phyloP scores from a whole-genome alignment of 1,139 yeast species.

The Zhuliangozyma blackwelliae region DNA sequence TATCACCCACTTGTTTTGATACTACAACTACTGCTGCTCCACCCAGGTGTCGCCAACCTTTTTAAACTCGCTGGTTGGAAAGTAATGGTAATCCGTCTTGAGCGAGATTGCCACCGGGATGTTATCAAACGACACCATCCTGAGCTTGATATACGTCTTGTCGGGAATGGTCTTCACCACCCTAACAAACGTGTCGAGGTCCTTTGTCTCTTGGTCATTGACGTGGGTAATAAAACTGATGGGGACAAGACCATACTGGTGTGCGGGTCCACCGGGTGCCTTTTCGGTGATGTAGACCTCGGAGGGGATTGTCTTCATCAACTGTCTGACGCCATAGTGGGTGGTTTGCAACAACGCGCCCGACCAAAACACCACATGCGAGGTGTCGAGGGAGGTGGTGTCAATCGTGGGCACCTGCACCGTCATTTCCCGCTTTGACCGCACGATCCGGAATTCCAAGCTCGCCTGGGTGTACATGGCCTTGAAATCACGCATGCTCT shows the following conservation, averaged over 20 bases:
- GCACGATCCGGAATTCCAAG: slow-evolving; percentile 59
- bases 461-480: slow-evolving; percentile 45
- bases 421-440: slow-evolving; percentile 47
- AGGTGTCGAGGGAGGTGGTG: slow-evolving; percentile 56
- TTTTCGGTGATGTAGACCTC: slow-evolving; percentile 74
- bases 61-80: slow-evolving; percentile 72
- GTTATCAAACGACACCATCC: slow-evolving; percentile 79
- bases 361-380: slow-evolving; percentile 71
- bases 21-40: slow-evolving; percentile 25
- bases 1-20: not conserved
- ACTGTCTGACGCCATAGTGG: slow-evolving; percentile 52
- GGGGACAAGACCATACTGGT: slow-evolving; percentile 74
- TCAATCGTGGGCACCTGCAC: slow-evolving; percentile 61
- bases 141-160: slow-evolving; percentile 72
- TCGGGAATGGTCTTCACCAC: slow-evolving; percentile 69
- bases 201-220: slow-evolving; percentile 70
- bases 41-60: slow-evolving; percentile 50
- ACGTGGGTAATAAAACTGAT: slow-evolving; percentile 88
- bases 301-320: slow-evolving; percentile 74
- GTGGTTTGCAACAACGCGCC: slow-evolving; percentile 68
- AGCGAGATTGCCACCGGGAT: slow-evolving; percentile 82
- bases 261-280: slow-evolving; percentile 79
- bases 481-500: slow-evolving; percentile 63
- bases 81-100: slow-evolving; percentile 87
- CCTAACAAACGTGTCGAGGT: slow-evolving; percentile 58